Base-by-base conservation (phyloP, 2,329 filamentous ascomycete species). In the Aspergillus brunneoviolaceus region DNA sequence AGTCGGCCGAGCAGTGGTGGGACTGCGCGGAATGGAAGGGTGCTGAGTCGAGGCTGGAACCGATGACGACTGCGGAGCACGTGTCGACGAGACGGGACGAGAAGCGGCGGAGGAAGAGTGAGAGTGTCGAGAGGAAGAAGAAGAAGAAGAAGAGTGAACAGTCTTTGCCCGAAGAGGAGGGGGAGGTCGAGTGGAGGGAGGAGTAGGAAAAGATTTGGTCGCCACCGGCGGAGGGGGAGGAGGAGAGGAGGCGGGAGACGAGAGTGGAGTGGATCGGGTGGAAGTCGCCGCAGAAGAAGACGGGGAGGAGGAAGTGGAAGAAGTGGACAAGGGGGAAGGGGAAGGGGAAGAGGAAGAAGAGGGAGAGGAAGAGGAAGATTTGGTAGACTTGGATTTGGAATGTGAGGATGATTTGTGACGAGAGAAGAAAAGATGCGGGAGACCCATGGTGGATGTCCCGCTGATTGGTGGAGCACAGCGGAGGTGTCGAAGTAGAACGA, bases 371-470 rank as follows among this genome's bases (percentile, higher is more conserved):
- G 55, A 51, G 55, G 49, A 58, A 59, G 51, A 51, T 66, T 69
- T 58, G 65, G 63, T 60, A 64, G 65, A 63, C 58, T 65, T 66
- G 49, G 66, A 60, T 55, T 66, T 65, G 39, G 55, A 60, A 42
- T 52, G 61, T 51, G 52, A 62, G 60, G 49, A 58, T 56, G 67
- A 65, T 61, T 67, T 67, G 66, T 69, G 65, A 58, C 74, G 71
- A 65, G 75, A 72, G 70, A 77, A 77, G 65, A 69, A 75, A 69
- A 68, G 69, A 69, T 75, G 72, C 55, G 61, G 51, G 45, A 52
- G 27, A 31, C 52, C 52, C 52, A 55, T 55, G 35, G 61, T 45
- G 14, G 39, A 16, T 2, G 14, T 5, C 6, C 53, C 57, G 60
- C 57, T 65, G 66, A 67, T 67, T 67, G 66, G 66, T 51, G 42